Conservation (phyloP, 768 basidiomycete genomes). For the Lentinula detonsa region DNA sequence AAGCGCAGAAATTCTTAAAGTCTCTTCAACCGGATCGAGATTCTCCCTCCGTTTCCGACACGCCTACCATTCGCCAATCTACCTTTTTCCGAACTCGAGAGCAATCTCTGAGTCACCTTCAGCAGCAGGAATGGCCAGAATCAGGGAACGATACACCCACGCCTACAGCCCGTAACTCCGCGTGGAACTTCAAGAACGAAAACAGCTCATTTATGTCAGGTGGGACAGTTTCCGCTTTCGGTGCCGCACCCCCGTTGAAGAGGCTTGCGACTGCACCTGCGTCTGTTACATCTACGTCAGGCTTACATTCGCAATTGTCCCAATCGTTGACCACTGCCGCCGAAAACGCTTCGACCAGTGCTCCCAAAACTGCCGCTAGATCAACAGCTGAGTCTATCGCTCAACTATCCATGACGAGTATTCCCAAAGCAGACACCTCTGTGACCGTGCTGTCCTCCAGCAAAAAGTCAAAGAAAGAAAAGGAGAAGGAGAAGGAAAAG, state of each 20-base stretch:
- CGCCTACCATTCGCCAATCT: constrained; percentile 6
- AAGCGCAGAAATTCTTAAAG: background rate
- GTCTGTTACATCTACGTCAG: background rate
- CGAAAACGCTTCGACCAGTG: background rate
- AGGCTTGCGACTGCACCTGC: constrained; percentile 3
- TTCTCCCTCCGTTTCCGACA: background rate
- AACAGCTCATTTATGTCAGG: background rate
- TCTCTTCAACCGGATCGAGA: background rate
- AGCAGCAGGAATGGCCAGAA: constrained; percentile 2
- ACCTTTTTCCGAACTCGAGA: constrained; percentile 1
- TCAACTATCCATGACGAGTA: background rate
- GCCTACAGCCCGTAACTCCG: background rate
- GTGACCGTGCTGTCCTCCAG: background rate
- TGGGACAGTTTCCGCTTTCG: background rate
- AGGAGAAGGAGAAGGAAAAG: background rate
- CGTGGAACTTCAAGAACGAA: constrained; percentile 1
- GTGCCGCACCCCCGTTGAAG: constrained; percentile 3
- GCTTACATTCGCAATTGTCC: background rate
- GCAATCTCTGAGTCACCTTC: background rate
- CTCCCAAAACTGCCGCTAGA: background rate
- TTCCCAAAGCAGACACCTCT: background rate
- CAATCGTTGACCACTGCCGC: background rate
- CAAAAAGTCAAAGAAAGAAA: constrained; percentile 3
- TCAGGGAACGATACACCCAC: constrained; percentile 6
- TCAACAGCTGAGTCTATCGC: background rate